These are phyloP conservation scores for Arthrobotrys megalospora DNA, from an alignment of 2,329 filamentous ascomycete species.

Conservation along the genomic window DNA sequence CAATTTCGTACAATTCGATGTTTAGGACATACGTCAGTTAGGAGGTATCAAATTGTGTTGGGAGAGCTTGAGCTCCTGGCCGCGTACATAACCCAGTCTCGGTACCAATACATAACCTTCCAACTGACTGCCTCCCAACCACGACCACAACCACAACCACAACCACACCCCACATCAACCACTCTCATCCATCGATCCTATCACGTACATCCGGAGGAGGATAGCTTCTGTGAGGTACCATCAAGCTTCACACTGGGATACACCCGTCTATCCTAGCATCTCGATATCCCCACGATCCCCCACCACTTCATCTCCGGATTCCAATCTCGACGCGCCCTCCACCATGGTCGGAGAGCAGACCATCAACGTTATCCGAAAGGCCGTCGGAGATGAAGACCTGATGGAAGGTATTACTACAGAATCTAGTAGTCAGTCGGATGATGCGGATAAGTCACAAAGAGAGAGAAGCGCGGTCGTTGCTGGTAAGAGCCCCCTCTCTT, in stretches of 20 bases:
- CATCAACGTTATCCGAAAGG: slow-evolving; percentile 59
- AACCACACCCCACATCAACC: slow-evolving; percentile 5
- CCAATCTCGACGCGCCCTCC: slow-evolving; percentile 6
- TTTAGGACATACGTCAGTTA: too few relatives aligned
- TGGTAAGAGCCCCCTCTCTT: slow-evolving; percentile 4
- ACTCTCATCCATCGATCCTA: neutral
- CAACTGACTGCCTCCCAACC: neutral
- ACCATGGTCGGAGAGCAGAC: slow-evolving; percentile 58
- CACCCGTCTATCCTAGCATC: neutral
- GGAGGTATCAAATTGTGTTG: neutral
- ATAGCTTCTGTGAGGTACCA: neutral
- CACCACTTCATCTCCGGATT: neutral
- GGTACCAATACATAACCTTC: neutral
- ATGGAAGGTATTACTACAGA: slow-evolving; percentile 51
- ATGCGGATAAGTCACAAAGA: slow-evolving; percentile 29
- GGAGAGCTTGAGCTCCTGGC: slow-evolving; percentile 1
- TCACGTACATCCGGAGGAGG: neutral
- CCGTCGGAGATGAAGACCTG: slow-evolving; percentile 54
- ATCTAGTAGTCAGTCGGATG: neutral
- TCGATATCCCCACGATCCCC: neutral
- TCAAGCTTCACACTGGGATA: neutral
- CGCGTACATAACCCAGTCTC: neutral
- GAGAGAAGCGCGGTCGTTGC: slow-evolving; percentile 43
- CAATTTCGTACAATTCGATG: too few relatives aligned
- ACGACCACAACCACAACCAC: neutral